phyloP scores from a whole-genome alignment of 2,329 filamentous ascomycete genomes.

The Dactylella cylindrospora region DNA sequence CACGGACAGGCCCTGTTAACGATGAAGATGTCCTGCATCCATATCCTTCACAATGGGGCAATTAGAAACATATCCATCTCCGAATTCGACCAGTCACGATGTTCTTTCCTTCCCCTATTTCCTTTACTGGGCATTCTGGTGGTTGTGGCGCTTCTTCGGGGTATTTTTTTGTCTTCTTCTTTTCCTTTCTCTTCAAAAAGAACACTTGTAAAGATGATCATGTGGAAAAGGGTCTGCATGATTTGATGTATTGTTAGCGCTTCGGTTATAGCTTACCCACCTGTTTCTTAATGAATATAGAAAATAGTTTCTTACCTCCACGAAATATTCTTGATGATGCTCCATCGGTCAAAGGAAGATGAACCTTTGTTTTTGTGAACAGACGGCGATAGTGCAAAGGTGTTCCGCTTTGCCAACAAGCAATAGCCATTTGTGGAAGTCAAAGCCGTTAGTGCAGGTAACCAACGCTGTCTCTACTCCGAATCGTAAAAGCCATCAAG shows the following conservation, averaged over 20 bases:
- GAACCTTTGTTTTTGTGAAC: conserved; percentile 3
- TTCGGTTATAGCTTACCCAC: conserved; percentile 36
- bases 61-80: conserved; percentile 19
- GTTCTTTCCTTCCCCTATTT: background rate
- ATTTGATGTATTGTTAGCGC: conserved; percentile 44
- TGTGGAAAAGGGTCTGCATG: conserved; percentile 39
- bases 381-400: conserved; percentile 9
- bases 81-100: background rate
- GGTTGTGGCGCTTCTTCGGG: conserved; percentile 33
- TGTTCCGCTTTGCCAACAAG: conserved; percentile 25
- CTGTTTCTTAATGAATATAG: conserved; percentile 15
- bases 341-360: conserved; percentile 18
- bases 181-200: conserved; percentile 31
- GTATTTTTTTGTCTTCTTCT: too few relatives aligned
- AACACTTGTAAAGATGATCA: conserved; percentile 27
- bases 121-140: conserved; percentile 36
- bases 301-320: conserved; percentile 22
- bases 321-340: conserved; percentile 17
- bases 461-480: too few relatives aligned
- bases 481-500: too few relatives aligned
- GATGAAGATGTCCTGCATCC: conserved; percentile 39
- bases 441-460: conserved; percentile 26
- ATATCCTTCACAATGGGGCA: conserved; percentile 33
- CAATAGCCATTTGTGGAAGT: conserved; percentile 34
- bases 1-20: conserved; percentile 27